phyloP scores from a whole-genome alignment of 495 filamentous ascomycete genomes.

The Aspergillus panamensis region DNA sequence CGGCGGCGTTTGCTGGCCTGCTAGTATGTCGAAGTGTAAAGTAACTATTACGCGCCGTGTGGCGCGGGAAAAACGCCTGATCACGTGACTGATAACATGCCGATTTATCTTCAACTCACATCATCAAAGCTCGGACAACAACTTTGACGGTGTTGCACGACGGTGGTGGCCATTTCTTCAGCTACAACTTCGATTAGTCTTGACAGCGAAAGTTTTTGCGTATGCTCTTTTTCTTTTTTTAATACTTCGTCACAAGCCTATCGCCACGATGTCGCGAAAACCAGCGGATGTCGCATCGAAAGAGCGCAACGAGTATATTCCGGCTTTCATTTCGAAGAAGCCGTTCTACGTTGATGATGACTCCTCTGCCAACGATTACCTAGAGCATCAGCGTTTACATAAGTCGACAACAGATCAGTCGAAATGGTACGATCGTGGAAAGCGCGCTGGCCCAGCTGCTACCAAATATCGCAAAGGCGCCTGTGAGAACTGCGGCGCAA shows the following conservation, averaged over 20 bases:
- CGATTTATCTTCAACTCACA: background rate
- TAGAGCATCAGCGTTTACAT: slow-evolving; percentile 93
- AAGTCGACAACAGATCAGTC: slow-evolving; percentile 60
- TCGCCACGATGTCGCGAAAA: slow-evolving; percentile 49
- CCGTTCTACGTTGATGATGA: slow-evolving; percentile 93
- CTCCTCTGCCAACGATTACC: slow-evolving; percentile 75
- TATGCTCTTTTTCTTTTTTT: background rate
- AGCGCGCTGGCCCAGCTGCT: slow-evolving; percentile 72
- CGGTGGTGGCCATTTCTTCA: slow-evolving; percentile 6
- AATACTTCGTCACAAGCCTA: background rate
- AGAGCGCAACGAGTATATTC: slow-evolving; percentile 97
- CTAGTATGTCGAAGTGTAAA: slow-evolving; percentile 2
- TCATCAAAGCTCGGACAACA: background rate
- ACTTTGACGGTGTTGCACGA: background rate
- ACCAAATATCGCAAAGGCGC: slow-evolving; percentile 98
- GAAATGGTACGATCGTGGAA: slow-evolving; percentile 88
- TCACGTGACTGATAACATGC: slow-evolving; percentile 29
- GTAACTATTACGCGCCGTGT: slow-evolving; percentile 16
- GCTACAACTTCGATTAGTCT: too few species aligned
- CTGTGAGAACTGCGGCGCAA: slow-evolving; percentile 96
- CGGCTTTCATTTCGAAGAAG: slow-evolving; percentile 94
- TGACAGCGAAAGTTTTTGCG: background rate
- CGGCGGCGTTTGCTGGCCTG: background rate
- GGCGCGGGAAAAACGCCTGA: slow-evolving; percentile 29
- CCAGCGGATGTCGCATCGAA: slow-evolving; percentile 54